Base-by-base conservation (phyloP, 129 eudicot species). In the Scalesia atractyloides region DNA sequence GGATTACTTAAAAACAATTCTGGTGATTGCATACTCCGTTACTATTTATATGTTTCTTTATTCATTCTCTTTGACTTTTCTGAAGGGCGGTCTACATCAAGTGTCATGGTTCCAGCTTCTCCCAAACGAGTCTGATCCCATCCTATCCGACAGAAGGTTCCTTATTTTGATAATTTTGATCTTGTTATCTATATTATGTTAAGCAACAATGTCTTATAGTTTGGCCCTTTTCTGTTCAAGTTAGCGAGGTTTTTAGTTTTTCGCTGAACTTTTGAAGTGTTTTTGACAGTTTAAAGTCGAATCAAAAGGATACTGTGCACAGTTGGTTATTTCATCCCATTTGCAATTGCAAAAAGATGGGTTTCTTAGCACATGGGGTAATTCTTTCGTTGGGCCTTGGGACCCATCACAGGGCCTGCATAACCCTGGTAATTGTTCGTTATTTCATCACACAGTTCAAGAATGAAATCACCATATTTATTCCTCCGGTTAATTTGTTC, bases 31-130 rank as follows among this genome's bases (percentile, higher is more conserved):
- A 65, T 52, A 19, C 47, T 62, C 50, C 20, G 34, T 47, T 61
- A 18, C 47, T 67, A 66, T 56, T 53, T 58, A 41, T 41, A 68
- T 65, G 53, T 41, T 74, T 9, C 24, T 74, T 46, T 64, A 49
- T 44, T 53, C 9, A 16, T 58, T 33, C 14, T 69, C 81, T 79
- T 56, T 75, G 9, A 66, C 37, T 61, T 77, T 75, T 84, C 13
- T 79, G 68, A 85, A 94, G 99, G 99, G 96, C 58, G 98, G 97
- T 77, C 87, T 94, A 72, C 91, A 86, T 81, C 97, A 90, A 79
- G 83, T 94, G 69, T 94, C 99, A 46, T 94, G 99, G 99, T 94
- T 94, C 76, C 99, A 94, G 81, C 88, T 84, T 82, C 99, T 94
- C 70, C 96, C 99, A 1, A 77, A 81, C 64, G 97, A 94, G 69